Base-by-base conservation (phyloP, 208 protist species). In the Balamuthia mandrillaris region DNA sequence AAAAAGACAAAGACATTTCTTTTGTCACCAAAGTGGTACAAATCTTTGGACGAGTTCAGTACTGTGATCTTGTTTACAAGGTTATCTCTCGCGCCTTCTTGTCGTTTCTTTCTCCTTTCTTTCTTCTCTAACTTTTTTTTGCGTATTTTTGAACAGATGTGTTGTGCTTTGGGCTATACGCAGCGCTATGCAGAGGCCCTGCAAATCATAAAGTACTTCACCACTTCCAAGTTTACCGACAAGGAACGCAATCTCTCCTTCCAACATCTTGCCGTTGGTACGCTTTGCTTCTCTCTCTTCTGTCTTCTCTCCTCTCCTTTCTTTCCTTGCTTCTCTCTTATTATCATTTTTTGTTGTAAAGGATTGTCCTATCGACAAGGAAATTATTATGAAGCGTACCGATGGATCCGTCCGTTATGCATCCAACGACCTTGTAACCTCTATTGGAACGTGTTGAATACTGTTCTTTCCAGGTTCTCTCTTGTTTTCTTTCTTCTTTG, bases 51-150 rank as follows among this genome's bases (percentile, higher is more conserved):
- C 7, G 61, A 6, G 77, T 68, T 1, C 29, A 10, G 27, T 83
- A 51, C 54, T 68, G 61, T 33, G 77, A 83, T 14, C 77, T 83
- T 44, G 21, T 83, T 37, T 18, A 68, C n/a, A 83, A 83, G 77
- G 77, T 83, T 24, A 56, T 18, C 18, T 24, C 18, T 56, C 49
- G 18, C 18, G n/a, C 18, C 49, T 56, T 56, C n/a, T 24, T 56
- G 18, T n/a, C n/a, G n/a, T n/a, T 65, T n/a, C 2, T n/a, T 65
- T n/a, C n/a, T n/a, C n/a, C n/a, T n/a, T n/a, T n/a, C n/a, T n/a
- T n/a, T n/a, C n/a, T n/a, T n/a, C n/a, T n/a, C n/a, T n/a, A n/a
- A n/a, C n/a, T n/a, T n/a, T n/a, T n/a, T n/a, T n/a, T n/a, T n/a
- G n/a, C n/a, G n/a, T n/a, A 35, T 7, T 29, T 7, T 70, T 6